phyloP scores from a whole-genome alignment of 805 yeast species.

The Kazachstania martiniae region DNA sequence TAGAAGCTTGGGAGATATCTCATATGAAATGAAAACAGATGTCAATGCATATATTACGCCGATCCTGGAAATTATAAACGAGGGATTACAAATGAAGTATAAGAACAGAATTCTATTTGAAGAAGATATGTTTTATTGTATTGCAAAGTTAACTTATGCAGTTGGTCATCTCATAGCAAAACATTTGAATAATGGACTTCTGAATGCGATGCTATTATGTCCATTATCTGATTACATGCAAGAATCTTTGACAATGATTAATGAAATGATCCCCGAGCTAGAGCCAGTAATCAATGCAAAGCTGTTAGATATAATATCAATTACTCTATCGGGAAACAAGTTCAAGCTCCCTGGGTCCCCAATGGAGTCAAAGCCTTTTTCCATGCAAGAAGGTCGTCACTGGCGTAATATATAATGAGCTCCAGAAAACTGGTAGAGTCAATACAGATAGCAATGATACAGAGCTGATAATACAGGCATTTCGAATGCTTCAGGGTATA shows the following conservation, averaged over 20 bases:
- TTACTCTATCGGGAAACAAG: slow-evolving; percentile 63
- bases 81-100: slow-evolving; percentile 43
- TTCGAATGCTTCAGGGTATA: slow-evolving; percentile 61
- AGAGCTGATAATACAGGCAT: slow-evolving; percentile 58
- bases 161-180: slow-evolving; percentile 85
- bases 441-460: slow-evolving; percentile 35
- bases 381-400: slow-evolving; percentile 53
- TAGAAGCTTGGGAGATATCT: slow-evolving; percentile 68
- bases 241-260: slow-evolving; percentile 56
- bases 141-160: slow-evolving; percentile 71
- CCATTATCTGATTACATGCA: slow-evolving; percentile 70
- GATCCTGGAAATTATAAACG: slow-evolving; percentile 65
- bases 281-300: slow-evolving; percentile 59
- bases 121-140: slow-evolving; percentile 76
- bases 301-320: slow-evolving; percentile 57
- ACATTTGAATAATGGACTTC: slow-evolving; percentile 64
- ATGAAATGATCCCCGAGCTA: slow-evolving; percentile 62
- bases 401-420: slow-evolving; percentile 63
- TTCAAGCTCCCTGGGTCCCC: slow-evolving; percentile 86
- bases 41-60: slow-evolving; percentile 81
- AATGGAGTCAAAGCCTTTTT: slow-evolving; percentile 45
- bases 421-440: slow-evolving; percentile 45
- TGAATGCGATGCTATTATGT: slow-evolving; percentile 68
- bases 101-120: slow-evolving; percentile 60
- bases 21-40: slow-evolving; percentile 59